Evolutionary conservation across 2,329 filamentous ascomycete genomes (phyloP).

Genomic region (Botrytis byssoidea): DNA sequence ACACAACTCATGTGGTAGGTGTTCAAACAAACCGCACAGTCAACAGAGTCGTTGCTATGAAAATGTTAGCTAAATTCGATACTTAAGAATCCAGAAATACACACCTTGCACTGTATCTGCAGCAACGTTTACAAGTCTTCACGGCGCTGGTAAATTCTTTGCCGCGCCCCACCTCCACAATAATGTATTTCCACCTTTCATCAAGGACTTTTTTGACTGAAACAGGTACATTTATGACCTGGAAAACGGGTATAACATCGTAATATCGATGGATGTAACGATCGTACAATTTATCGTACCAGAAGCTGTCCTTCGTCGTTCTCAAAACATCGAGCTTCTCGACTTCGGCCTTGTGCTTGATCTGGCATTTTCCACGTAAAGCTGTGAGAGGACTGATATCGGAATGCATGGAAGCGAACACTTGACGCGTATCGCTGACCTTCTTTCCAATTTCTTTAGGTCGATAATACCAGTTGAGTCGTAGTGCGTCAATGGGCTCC

Average conservation of each 20-base stretch:
- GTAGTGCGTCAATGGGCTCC: slow-evolving; percentile 77
- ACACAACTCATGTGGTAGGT: slow-evolving; percentile 99
- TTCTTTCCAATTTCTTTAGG: slow-evolving; percentile 94
- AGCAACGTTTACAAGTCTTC: slow-evolving; percentile 93
- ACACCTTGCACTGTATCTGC: slow-evolving; percentile 86
- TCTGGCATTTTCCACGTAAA: slow-evolving; percentile 88
- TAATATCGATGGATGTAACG: slow-evolving; percentile 98
- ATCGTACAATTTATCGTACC: slow-evolving; percentile 97
- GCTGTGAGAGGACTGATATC: slow-evolving; percentile 91
- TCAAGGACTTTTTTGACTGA: slow-evolving; percentile 95
- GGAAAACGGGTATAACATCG: slow-evolving; percentile 87
- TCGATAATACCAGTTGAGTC: slow-evolving; percentile 98
- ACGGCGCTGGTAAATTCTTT: slow-evolving; percentile 96
- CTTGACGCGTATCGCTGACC: slow-evolving; percentile 82
- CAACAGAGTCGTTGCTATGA: slow-evolving; percentile 82
- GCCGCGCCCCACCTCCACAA: slow-evolving; percentile 88
- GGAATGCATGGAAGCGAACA: slow-evolving; percentile 98
- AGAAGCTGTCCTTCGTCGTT: slow-evolving; percentile 83
- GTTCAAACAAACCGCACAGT: slow-evolving; percentile 90
- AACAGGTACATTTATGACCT: slow-evolving; percentile 93
- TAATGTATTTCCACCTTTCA: slow-evolving; percentile 93
- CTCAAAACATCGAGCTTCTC: slow-evolving; percentile 78
- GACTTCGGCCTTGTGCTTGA: slow-evolving; percentile 86
- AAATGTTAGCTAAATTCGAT: slow-evolving; percentile 17
- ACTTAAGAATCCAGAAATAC: slow-evolving; percentile 38